Base-by-base conservation (phyloP, 768 basidiomycete genomes). In the Boletus rex-veris region DNA sequence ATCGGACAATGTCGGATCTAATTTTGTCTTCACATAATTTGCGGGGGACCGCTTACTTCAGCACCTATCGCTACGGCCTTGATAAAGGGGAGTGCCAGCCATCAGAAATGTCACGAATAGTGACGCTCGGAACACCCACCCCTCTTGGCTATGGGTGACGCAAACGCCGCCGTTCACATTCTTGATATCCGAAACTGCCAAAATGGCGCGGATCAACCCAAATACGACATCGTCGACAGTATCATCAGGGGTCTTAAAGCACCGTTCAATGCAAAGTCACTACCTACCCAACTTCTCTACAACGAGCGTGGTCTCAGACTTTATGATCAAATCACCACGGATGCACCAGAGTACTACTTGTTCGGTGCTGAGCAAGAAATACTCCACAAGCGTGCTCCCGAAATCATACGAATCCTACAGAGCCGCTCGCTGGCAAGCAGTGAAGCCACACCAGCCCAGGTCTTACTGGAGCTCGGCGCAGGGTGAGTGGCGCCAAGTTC, bases 391-490 rank as follows among this genome's bases (percentile, higher is more conserved):
- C 77, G 89, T 57, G 85, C 84, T 3, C 74, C 80, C 42, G 86
- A 92, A 33, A 94, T 99, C 48, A 87, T 87, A 16, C 73, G 72
- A 30, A 71, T 76, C 48, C 92, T 93, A 87, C 82, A 90, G 67
- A 64, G 69, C 28, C 69, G 68, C 19, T 49, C 42, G 7, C 21
- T 42, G 4, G 58, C 54, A 18, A 48, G 39, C 15, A 66, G 64
- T 1, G 18, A 24, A 28, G 59, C 70, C 16, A 60, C 64, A 15
- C 63, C 74, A 3, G 81, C 79, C 39, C 80, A 83, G 49, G 78
- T 85, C 48, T 77, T 97, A 7, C 77, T 98, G 39, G 95, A 98
- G 66, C 79, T 98, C n/a, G 95, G 96, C 41, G 91, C 94, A 9
- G 95, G 95, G 92, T 94, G 69, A 78, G 90, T 43, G 5, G 30